These are phyloP conservation scores for Candida glucosophila DNA, from an alignment of 1,139 yeast species.

Conservation along the genomic window DNA sequence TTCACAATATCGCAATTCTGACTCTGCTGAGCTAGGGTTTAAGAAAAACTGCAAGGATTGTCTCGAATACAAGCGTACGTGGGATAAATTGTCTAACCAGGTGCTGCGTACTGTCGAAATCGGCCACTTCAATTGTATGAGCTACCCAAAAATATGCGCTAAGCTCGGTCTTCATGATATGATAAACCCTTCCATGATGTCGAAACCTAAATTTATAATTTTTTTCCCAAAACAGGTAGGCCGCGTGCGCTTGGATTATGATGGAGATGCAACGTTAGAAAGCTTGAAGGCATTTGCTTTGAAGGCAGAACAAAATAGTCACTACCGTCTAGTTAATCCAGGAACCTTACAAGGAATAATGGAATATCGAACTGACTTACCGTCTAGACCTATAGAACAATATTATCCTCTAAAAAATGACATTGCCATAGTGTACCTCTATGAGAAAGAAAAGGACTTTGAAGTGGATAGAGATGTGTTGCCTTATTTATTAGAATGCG, in stretches of 20 bases:
- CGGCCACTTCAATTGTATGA: constrained; percentile 53
- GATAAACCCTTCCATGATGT: constrained; percentile 7
- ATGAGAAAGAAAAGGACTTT: constrained; percentile 41
- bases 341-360: constrained; percentile 31
- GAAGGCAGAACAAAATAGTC: constrained; percentile 26
- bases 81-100: constrained; percentile 51
- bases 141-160: constrained; percentile 41
- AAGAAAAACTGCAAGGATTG: constrained; percentile 41
- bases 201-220: constrained; percentile 23
- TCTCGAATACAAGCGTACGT: constrained; percentile 38
- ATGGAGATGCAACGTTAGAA: constrained; percentile 16
- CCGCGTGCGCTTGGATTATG: constrained; percentile 25
- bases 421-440: constrained; percentile 45
- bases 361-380: constrained; percentile 27
- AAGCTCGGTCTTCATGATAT: constrained; percentile 35
- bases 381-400: constrained; percentile 21
- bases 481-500: constrained; percentile 49
- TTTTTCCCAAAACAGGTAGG: constrained; percentile 34
- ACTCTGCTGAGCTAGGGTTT: constrained; percentile 10
- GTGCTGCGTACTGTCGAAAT: constrained; percentile 34
- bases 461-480: constrained; percentile 55
- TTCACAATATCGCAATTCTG: constrained; percentile 30
- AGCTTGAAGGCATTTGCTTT: constrained; percentile 25
- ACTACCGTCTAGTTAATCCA: constrained; percentile 31
- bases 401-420: constrained; percentile 35